Percentiles rank a stretch among this genome's conserved stretches.
Evolutionary conservation across 2,329 filamentous ascomycete genomes (phyloP).

Genomic region (Exophiala spinifera): DNA sequence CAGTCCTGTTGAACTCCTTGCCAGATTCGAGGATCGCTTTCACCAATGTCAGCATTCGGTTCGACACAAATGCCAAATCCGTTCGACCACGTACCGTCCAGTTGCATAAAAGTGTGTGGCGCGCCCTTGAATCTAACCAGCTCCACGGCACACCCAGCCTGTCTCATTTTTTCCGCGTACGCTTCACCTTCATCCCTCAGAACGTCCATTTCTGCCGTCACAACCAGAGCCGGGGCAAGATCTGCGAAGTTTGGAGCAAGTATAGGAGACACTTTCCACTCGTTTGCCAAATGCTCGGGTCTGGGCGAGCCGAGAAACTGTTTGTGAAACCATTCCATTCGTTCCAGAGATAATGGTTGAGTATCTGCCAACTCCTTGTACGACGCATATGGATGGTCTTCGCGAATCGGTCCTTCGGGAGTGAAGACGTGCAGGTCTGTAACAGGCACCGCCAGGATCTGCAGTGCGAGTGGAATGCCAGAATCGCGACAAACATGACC

Average conservation of each 20-base stretch:
- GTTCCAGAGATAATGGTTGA: slow-evolving; percentile 34
- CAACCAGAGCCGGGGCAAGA: slow-evolving; percentile 40
- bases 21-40: background rate
- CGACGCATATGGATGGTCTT: slow-evolving; percentile 39
- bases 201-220: slow-evolving; percentile 41
- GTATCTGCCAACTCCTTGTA: slow-evolving; percentile 41
- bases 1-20: background rate
- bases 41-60: background rate
- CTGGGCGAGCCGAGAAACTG: slow-evolving; percentile 40
- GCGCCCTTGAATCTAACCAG: slow-evolving; percentile 34
- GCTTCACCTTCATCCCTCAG: slow-evolving; percentile 39
- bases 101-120: slow-evolving; percentile 34
- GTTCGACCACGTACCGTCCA: no score
- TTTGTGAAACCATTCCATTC: slow-evolving; percentile 41
- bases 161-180: slow-evolving; percentile 39
- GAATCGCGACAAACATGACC: slow-evolving; percentile 39
- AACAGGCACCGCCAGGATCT: slow-evolving; percentile 38
- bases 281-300: slow-evolving; percentile 35
- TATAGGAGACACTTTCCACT: slow-evolving; percentile 45
- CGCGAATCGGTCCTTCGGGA: slow-evolving; percentile 34
- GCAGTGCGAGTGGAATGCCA: slow-evolving; percentile 36
- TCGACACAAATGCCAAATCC: no score
- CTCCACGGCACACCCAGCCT: slow-evolving; percentile 36
- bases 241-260: slow-evolving; percentile 35
- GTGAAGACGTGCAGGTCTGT: slow-evolving; percentile 40